phyloP scores from a whole-genome alignment of 495 filamentous ascomycete genomes.

The Penicillium cinerascens region DNA sequence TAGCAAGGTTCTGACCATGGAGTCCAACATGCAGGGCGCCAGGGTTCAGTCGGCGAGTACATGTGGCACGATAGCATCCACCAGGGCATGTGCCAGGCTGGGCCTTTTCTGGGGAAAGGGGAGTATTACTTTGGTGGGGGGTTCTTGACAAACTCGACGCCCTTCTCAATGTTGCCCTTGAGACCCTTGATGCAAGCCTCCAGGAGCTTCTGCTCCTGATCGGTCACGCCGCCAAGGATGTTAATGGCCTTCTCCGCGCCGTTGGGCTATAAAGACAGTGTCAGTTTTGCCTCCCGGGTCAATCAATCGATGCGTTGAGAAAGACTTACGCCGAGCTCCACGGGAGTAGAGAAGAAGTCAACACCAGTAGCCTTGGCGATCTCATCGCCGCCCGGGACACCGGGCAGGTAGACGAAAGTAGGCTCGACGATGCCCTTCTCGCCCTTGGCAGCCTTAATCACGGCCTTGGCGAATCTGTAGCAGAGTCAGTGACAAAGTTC shows the following conservation, averaged over 20 bases:
- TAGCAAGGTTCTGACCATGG: constrained; percentile 34
- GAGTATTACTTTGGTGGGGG: constrained; percentile 67
- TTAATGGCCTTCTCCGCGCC: constrained; percentile 82
- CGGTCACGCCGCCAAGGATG: constrained; percentile 66
- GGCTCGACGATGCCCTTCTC: constrained; percentile 91
- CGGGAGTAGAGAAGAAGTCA: constrained; percentile 93
- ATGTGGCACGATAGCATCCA: constrained; percentile 4
- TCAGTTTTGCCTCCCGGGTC: constrained; percentile 11
- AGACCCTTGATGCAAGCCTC: constrained; percentile 68
- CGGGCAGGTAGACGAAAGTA: constrained; percentile 89
- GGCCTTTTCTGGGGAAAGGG: constrained; percentile 13
- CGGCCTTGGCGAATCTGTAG: constrained; percentile 79
- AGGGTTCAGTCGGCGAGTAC: constrained; percentile 11
- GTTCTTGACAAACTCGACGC: constrained; percentile 83
- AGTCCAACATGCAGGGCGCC: not conserved
- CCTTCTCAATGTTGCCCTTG: constrained; percentile 91
- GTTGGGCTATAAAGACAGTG: constrained; percentile 54
- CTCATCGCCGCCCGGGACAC: constrained; percentile 80
- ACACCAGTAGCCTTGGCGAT: constrained; percentile 76
- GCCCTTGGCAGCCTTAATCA: constrained; percentile 83
- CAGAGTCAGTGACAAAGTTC: constrained; percentile 22
- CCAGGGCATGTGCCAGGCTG: not conserved
- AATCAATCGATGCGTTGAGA: not conserved
- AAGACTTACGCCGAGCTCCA: constrained; percentile 84
- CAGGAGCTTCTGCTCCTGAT: constrained; percentile 83